phyloP scores from a whole-genome alignment of 176 grass and related monocot species.

The Musa troglodytarum region DNA sequence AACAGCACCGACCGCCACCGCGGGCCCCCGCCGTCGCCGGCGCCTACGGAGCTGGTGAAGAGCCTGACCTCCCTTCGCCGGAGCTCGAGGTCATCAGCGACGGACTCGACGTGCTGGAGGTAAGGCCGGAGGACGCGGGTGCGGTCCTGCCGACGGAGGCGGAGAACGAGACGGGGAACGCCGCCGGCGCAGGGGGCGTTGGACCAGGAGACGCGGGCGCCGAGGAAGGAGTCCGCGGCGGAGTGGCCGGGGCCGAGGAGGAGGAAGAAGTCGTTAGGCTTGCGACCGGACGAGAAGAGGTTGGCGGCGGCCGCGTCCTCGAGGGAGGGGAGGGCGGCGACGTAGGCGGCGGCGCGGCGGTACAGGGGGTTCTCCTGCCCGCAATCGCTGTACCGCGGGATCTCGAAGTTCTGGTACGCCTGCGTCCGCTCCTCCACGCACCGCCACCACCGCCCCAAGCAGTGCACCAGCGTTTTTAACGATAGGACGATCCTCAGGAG shows the following conservation, averaged over 20 bases:
- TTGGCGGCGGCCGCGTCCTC: conserved; percentile 62
- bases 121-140: conserved; percentile 68
- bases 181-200: conserved; percentile 17
- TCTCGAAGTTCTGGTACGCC: conserved; percentile 88
- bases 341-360: conserved; percentile 65
- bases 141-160: conserved; percentile 74
- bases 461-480: conserved; percentile 56
- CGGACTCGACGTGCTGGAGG: conserved; percentile 81
- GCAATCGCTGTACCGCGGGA: conserved; percentile 32
- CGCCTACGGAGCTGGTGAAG: conserved; percentile 17
- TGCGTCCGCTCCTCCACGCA: conserved; percentile 63
- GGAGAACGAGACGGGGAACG: conserved; percentile 38
- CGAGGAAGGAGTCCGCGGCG: conserved; percentile 59
- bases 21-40: background rate
- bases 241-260: conserved; percentile 43
- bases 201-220: conserved; percentile 67
- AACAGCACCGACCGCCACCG: conserved; percentile 46
- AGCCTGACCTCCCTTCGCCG: conserved; percentile 54
- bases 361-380: conserved; percentile 74
- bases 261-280: conserved; percentile 75
- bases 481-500: conserved; percentile 49
- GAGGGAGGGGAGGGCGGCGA: conserved; percentile 58
- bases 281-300: conserved; percentile 53
- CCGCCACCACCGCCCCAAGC: conserved; percentile 45
- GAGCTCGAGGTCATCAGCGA: conserved; percentile 72